Evolutionary conservation across 192 early-diverging fungal genomes (phyloP), one percentile per base, ranked within the genome.

Genomic region (Allomyces javanicus): DNA sequence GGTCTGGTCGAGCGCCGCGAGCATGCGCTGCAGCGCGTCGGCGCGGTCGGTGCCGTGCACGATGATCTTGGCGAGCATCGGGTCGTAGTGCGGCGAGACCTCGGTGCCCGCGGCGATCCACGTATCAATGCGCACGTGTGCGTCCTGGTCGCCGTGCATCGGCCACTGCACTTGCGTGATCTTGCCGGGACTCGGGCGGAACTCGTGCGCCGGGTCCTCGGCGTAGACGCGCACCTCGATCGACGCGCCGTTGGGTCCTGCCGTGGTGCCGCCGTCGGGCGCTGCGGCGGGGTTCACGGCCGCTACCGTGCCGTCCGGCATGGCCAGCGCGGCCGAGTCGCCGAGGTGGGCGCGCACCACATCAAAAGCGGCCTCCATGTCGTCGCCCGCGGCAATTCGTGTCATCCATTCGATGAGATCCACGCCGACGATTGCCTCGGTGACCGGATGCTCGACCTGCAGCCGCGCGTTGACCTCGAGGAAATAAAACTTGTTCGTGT

Each of bases 371-470:
- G 65, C 64, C 62, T 69, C 74, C 40, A 68, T 61, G 24, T 70
- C 74, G 22, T 66, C 71, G 25, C 81, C 79, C 61, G 76, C 73
- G 44, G 80, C 81, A n/a, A 85, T 79, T 61, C 76, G 71, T 14
- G 84, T 76, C 69, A 84, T 82, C 27, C 79, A 70, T 61, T 75
- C 80, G 11, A 85, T 82, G 14, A 85, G 70, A 68, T 85, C 83
- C 22, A 83, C 67, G 4, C 83, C 83, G 21, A 78, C 75, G 26
- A 83, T 77, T 33, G 71, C 65, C 66, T 86, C 84, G 14, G 84
- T 84, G 61, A 84, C 78, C n/a, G 81, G 80, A 61, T 86, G 84
- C 70, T 86, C 84, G 9, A 86, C 84, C 67, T 86, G 84, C 17
- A 86, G 74, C 62, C 84, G 80, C 19, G 84, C 79, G 71, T 86